Evolutionary conservation across 1,284 basidiomycete species (phyloP).

Genomic region (Leccinum proximum): DNA sequence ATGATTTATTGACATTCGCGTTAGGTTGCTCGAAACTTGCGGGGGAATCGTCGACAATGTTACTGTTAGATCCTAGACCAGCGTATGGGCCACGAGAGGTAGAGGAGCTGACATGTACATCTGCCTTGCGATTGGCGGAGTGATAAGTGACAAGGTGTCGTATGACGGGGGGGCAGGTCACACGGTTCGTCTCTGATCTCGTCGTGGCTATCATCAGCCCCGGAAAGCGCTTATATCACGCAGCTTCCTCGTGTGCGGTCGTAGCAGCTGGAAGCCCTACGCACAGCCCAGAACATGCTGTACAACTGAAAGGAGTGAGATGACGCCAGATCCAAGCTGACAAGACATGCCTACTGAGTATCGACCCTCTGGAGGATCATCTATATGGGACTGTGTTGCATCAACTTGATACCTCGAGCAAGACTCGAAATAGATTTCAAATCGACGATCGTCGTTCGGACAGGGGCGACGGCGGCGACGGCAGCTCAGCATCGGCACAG

Average conservation of each 20-base stretch:
- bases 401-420: not conserved
- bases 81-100: not conserved
- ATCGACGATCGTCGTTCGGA: too few species aligned
- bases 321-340: too few species aligned
- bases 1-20: not conserved
- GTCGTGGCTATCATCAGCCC: not conserved
- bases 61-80: slow-evolving; percentile 2
- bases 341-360: too few species aligned
- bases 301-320: not conserved
- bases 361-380: not conserved
- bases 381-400: not conserved
- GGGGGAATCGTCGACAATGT: not conserved
- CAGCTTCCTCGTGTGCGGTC: not conserved
- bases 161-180: slow-evolving; percentile 21
- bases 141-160: slow-evolving; percentile 11
- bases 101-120: not conserved
- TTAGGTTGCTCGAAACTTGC: not conserved
- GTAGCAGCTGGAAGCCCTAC: not conserved
- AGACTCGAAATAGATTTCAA: not conserved
- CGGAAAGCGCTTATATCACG: not conserved
- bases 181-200: not conserved
- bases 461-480: too few species aligned
- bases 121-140: not conserved
- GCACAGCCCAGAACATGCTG: not conserved
- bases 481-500: slow-evolving; percentile 36